A percentile compares a stretch with the other conserved stretches of the same genome.
These are phyloP conservation scores for Xylariaceae sp. DNA, from an alignment of 2,329 filamentous ascomycete genomes.

Conservation along the genomic window DNA sequence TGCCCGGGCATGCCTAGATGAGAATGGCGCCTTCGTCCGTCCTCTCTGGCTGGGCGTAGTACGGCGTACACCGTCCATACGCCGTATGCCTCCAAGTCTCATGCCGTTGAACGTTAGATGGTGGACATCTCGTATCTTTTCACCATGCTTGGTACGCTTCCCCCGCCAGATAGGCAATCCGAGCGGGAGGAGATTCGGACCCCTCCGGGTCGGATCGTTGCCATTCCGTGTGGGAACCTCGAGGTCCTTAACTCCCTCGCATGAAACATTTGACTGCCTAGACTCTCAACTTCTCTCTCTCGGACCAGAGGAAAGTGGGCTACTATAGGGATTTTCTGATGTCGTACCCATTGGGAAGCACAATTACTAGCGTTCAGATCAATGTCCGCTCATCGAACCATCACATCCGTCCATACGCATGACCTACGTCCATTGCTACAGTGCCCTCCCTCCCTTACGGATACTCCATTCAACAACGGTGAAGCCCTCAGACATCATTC, in stretches of 20 bases:
- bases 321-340: background rate
- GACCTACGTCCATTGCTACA: background rate
- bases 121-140: background rate
- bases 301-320: background rate
- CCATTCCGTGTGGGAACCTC: too few species aligned
- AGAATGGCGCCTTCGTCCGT: background rate
- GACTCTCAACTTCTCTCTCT: background rate
- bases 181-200: background rate
- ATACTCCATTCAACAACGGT: background rate
- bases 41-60: background rate
- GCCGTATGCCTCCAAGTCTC: background rate
- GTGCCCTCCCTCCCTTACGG: background rate
- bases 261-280: background rate
- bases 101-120: background rate
- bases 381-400: background rate
- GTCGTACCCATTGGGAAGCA: background rate
- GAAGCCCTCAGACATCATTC: background rate
- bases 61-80: background rate
- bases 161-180: background rate
- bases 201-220: background rate
- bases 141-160: background rate
- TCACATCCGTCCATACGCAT: background rate
- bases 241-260: too few species aligned
- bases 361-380: background rate
- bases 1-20: constrained; percentile 4